A percentile compares a stretch with the other conserved stretches of the same genome.
These are phyloP conservation scores for Lentithecium fluviatile DNA, from an alignment of 495 filamentous ascomycete genomes.

Conservation along the genomic window DNA sequence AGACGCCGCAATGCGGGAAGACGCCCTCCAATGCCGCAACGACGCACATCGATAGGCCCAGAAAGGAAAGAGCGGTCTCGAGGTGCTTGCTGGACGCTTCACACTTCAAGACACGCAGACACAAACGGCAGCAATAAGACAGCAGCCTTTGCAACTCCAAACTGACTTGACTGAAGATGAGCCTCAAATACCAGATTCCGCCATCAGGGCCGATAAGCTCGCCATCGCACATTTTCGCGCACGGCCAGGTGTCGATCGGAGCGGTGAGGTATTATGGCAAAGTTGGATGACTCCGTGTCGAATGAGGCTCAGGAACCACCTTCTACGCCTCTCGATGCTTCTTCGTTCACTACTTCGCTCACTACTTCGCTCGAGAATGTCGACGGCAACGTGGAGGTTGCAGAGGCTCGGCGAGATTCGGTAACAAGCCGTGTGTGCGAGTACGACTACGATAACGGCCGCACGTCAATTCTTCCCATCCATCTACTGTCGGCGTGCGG, in stretches of 20 bases:
- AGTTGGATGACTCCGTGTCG: background rate
- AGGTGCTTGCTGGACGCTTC: background rate
- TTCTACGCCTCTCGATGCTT: background rate
- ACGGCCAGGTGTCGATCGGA: conserved; percentile 10
- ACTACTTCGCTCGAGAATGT: too few species aligned
- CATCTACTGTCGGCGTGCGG: conserved; percentile 18
- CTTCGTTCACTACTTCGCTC: too few species aligned
- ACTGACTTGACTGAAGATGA: background rate
- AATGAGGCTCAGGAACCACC: background rate
- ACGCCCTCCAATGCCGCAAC: background rate
- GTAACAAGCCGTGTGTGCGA: too few species aligned
- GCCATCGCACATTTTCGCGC: conserved; percentile 18
- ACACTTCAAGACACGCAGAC: too few species aligned
- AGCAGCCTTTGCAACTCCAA: too few species aligned
- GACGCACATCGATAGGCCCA: background rate
- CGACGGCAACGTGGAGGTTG: too few species aligned
- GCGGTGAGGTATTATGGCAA: conserved; percentile 15
- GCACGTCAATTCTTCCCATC: conserved; percentile 1
- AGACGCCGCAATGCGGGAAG: background rate
- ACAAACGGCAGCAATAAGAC: too few species aligned
- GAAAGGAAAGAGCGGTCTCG: conserved; percentile 1
- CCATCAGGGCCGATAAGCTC: conserved; percentile 19
- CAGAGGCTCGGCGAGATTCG: too few species aligned
- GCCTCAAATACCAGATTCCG: conserved; percentile 16
- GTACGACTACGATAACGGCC: conserved; percentile 1